Evolutionary conservation across 768 basidiomycete genomes (phyloP), one percentile per base, ranked within the genome.

Genomic region (Mrakia blollopis): DNA sequence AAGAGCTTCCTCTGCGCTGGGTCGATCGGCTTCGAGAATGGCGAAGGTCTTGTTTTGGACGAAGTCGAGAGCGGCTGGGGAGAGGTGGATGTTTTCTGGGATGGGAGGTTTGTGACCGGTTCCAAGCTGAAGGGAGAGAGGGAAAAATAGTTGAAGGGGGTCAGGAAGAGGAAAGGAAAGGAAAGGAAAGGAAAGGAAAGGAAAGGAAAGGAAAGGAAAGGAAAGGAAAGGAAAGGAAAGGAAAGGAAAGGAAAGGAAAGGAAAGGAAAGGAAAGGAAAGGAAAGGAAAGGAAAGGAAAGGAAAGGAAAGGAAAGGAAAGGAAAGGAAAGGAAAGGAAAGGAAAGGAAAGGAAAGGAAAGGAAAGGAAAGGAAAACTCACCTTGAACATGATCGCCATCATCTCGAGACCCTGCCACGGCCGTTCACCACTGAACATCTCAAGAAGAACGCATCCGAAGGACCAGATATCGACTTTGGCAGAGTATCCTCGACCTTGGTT

Each of bases 371-470:
- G 72, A 18, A 7, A 13, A 83, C 87, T 75, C 81, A 93, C 95
- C 88, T 95, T 93, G 84, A 92, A 92, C 90, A 99, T 92, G 77
- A 98, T 94, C 1, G 92, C 91, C 78, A 98, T 88, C 79, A 89
- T 89, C 83, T 95, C 92, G 80, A 95, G 91, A 39, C 92, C 91
- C 37, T 87, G 89, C 97, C 97, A 99, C 3, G 97, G 97, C 63
- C 95, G 86, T 82, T 89, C 88, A n/a, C 97, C 97, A 30, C 92
- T 92, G 91, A 94, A 96, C 97, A 99, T 99, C 84, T 99, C 97
- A 79, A 98, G 87, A 23, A 96, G 91, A n/a, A 98, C 92, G 85
- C 97, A 99, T 1, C 97, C 97, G 39, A 77, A 69, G 83, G 93
- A 94, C 97, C 97, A 99, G 79, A 99, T 96, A 82, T 99, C 97